Evolutionary conservation across 2,329 filamentous ascomycete genomes (phyloP).

Genomic region (Waltergamsia citrina): DNA sequence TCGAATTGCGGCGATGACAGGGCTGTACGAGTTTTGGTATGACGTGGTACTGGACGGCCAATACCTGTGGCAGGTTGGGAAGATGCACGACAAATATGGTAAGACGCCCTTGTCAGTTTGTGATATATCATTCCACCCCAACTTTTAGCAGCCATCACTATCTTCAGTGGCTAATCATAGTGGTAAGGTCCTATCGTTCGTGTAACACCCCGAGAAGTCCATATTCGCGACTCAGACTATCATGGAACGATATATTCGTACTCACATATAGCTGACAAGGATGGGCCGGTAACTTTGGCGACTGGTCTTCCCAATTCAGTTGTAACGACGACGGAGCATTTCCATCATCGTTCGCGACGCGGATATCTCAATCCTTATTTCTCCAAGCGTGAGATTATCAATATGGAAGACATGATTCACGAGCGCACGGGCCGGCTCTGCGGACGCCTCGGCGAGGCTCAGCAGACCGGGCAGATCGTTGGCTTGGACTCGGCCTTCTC

Average conservation of each 20-base stretch:
- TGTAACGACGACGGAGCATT: constrained; percentile 6
- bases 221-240: constrained; percentile 15
- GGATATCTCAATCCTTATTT: constrained; percentile 13
- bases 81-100: constrained; percentile 19
- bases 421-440: constrained; percentile 7
- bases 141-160: no score
- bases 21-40: constrained; percentile 16
- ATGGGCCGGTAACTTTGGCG: constrained; percentile 1
- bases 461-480: constrained; percentile 1
- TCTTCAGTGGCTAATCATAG: constrained; percentile 5
- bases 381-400: constrained; percentile 11
- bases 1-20: neutral
- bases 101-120: neutral
- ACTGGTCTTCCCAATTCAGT: constrained; percentile 6
- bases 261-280: constrained; percentile 3
- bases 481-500: constrained; percentile 9
- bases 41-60: constrained; percentile 12
- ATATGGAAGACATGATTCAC: constrained; percentile 9
- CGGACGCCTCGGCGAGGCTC: constrained; percentile 4
- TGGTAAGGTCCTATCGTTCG: constrained; percentile 5
- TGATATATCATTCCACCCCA: no score
- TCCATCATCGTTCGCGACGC: constrained; percentile 9
- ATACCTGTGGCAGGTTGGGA: constrained; percentile 14
- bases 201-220: constrained; percentile 11
- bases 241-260: constrained; percentile 13